Conservation (phyloP, 2,329 filamentous ascomycete genomes). For the Aureobasidium musti region DNA sequence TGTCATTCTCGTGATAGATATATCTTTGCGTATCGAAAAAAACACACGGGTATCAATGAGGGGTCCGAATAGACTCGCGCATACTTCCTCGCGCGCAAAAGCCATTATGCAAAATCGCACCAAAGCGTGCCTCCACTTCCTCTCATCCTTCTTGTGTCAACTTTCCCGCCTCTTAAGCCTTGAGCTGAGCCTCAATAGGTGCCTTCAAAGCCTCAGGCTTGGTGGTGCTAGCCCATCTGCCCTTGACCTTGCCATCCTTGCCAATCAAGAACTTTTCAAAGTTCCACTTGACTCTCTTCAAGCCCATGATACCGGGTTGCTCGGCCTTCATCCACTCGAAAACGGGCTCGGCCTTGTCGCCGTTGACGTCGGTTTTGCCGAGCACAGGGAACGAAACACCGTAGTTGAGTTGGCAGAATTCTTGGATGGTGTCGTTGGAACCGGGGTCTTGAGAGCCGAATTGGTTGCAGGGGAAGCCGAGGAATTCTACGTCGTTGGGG, state of each 20-base stretch:
- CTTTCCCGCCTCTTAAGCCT: slow-evolving; percentile 34
- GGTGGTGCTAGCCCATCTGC: slow-evolving; percentile 82
- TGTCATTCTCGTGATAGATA: background rate
- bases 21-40: slow-evolving; percentile 2
- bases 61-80: background rate
- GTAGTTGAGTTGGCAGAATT: slow-evolving; percentile 88
- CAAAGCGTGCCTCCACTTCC: background rate
- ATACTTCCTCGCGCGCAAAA: background rate
- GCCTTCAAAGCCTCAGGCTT: slow-evolving; percentile 81
- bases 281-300: slow-evolving; percentile 98
- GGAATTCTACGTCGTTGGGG: slow-evolving; percentile 76
- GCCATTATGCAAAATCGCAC: background rate
- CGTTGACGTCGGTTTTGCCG: slow-evolving; percentile 93
- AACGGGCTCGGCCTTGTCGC: slow-evolving; percentile 73
- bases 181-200: slow-evolving; percentile 72
- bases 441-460: slow-evolving; percentile 91
- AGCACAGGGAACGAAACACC: slow-evolving; percentile 89
- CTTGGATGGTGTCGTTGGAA: slow-evolving; percentile 62
- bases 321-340: slow-evolving; percentile 72
- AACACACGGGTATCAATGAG: slow-evolving; percentile 24
- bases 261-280: slow-evolving; percentile 98
- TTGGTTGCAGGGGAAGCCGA: slow-evolving; percentile 99
- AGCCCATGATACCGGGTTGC: slow-evolving; percentile 79
- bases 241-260: slow-evolving; percentile 80
- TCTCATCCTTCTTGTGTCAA: background rate